Base-by-base conservation (phyloP, 1,284 basidiomycete species). In the Leccinum colubrinum region DNA sequence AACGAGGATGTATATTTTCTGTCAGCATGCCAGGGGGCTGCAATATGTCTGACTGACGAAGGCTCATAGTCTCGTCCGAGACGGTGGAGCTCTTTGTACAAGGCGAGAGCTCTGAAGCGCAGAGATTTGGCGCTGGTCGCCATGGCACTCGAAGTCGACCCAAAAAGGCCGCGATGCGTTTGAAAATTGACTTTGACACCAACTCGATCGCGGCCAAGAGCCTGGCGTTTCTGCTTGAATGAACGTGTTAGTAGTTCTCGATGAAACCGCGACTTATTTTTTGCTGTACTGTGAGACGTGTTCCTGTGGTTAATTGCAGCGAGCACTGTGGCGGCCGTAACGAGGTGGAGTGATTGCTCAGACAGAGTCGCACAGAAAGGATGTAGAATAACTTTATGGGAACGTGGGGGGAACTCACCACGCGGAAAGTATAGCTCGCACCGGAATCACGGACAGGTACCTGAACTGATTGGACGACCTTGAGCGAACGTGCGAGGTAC, bases 51-150 rank as follows among this genome's bases (percentile, higher is more conserved):
- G 64, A 81, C 86, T 71, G 67, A 92, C 90, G 83, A 81, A 53
- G 89, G 84, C 68, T 92, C 90, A 67, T 93, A 92, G 59, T 93
- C 90, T 59, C 87, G 82, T 4, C 91, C 91, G 1, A 93, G 81
- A 59, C 88, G 81, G 66, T 88, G 86, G 8, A 93, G 80, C 68
- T 93, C 89, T 71, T 92, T 93, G 78, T 93, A 93, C 20, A 93
- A 76, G 0, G 85, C 80, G 4, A 91, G 76, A 3, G 85, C 89
- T 39, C 90, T 83, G 41, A 84, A 72, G 20, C 89, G 81, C 6
- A 76, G 76, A 20, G 66, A 60, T 22, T 9, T 51, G 8, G 70
- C 64, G 54, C 69, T 75, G 54, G 69, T 72, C 58, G 76, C 70
- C 80, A 81, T 80, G 64, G 46, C n/a, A 43, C 37, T 15, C 15